phyloP scores from a whole-genome alignment of 1,139 yeast species.

The Arxiozyma heterogenica region DNA sequence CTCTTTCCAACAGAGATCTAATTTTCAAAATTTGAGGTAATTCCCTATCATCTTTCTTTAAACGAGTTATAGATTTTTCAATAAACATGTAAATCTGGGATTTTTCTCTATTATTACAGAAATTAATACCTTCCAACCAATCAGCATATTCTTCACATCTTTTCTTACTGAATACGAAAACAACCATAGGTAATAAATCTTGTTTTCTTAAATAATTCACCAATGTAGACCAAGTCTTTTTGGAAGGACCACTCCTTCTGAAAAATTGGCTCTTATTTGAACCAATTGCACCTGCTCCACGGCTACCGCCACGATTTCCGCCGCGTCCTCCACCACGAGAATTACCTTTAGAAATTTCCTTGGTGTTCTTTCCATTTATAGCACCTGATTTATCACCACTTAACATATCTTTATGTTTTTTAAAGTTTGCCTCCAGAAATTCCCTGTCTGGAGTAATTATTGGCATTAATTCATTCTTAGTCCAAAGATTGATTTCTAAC shows the following conservation, averaged over 20 bases:
- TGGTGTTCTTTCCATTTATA: slow-evolving; percentile 12
- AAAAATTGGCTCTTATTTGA: slow-evolving; percentile 33
- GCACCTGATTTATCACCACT: slow-evolving; percentile 34
- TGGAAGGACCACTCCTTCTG: slow-evolving; percentile 62
- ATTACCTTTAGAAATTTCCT: slow-evolving; percentile 20
- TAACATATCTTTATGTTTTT: slow-evolving; percentile 48
- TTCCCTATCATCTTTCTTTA: slow-evolving; percentile 85
- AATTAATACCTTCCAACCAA: slow-evolving; percentile 62
- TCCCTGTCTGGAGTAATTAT: slow-evolving; percentile 66
- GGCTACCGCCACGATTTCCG: slow-evolving; percentile 33
- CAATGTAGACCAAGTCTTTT: slow-evolving; percentile 66
- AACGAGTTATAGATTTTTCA: slow-evolving; percentile 77
- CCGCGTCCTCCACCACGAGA: slow-evolving; percentile 22
- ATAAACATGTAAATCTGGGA: slow-evolving; percentile 90
- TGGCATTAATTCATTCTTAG: slow-evolving; percentile 57
- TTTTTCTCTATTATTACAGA: slow-evolving; percentile 73
- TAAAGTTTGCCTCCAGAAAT: slow-evolving; percentile 58
- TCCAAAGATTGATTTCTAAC: slow-evolving; percentile 76
- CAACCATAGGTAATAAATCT: slow-evolving; percentile 76
- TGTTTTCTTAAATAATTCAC: slow-evolving; percentile 64
- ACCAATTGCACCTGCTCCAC: slow-evolving; percentile 34
- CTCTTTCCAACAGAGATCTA: slow-evolving; percentile 75
- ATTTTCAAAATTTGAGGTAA: slow-evolving; percentile 82
- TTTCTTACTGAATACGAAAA: slow-evolving; percentile 88
- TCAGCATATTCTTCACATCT: slow-evolving; percentile 90